Evolutionary conservation across 2,329 filamentous ascomycete genomes (phyloP).

Genomic region (Biscogniauxia marginata): DNA sequence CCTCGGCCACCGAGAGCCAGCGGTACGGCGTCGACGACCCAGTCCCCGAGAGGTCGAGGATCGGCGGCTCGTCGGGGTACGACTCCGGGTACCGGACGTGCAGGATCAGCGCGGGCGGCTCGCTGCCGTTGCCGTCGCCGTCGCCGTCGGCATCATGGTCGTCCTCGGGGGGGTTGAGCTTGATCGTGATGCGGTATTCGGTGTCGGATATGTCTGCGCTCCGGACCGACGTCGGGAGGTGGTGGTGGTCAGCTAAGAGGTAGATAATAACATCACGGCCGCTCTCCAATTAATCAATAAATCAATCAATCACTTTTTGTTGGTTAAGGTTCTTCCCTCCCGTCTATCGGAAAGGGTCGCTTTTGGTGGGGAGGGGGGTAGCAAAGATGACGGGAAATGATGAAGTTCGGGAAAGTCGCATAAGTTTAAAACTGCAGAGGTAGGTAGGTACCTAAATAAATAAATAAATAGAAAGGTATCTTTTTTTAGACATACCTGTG

Average conservation of each 20-base stretch:
- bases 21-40: conserved; percentile 68
- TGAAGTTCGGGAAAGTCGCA: no score
- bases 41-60: conserved; percentile 74
- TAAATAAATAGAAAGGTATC: conserved; percentile 1
- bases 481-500: conserved; percentile 57
- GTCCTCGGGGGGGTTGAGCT: conserved; percentile 73
- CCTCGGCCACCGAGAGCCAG: conserved; percentile 75
- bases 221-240: neutral
- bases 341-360: no score
- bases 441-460: no score
- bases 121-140: conserved; percentile 59
- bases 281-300: no score
- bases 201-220: conserved; percentile 79
- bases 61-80: conserved; percentile 85
- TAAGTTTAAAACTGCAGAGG: no score
- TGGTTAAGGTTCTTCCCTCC: no score
- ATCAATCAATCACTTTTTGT: neutral
- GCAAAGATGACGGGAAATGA: no score
- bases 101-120: conserved; percentile 72
- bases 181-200: conserved; percentile 82
- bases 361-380: conserved; percentile 20
- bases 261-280: no score
- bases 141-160: conserved; percentile 50
- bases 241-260: conserved; percentile 2
- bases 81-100: conserved; percentile 85